Base-by-base conservation (phyloP, 2,329 filamentous ascomycete species). In the Aureobasidium leucospermi region DNA sequence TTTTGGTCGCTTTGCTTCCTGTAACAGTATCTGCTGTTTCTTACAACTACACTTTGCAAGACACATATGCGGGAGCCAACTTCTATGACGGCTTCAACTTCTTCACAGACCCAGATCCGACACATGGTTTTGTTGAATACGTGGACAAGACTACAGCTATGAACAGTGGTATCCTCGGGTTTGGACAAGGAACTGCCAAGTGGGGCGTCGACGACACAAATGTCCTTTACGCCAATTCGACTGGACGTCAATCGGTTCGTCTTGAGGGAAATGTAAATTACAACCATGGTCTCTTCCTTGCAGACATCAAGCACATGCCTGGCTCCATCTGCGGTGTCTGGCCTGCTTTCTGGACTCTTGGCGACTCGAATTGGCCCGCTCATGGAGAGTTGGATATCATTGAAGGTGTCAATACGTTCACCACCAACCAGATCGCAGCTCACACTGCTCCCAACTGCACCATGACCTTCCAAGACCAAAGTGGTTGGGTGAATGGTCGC, bases 111-210 rank as follows among this genome's bases (percentile, higher is more conserved):
- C 19, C 65, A 3, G 90, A 94, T 67, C 89, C 89, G 0, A 94
- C 89, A 2, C 67, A 85, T 63, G 90, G 89, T 34, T 90, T 85
- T 66, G 89, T 94, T 65, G 74, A 82, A 62, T 94, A 91, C 67
- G 79, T 85, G 58, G 76, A 82, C 64, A 77, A 79, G 53, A 60
- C 70, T n/a, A 81, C 79, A 1, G 88, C 89, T 59, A 34, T 55
- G 16, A 57, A 46, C 28, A 60, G 59, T 19, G 60, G 62, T 8
- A 61, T 70, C 41, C 67, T 71, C 13, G 59, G 59, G 4, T 56
- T 36, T 29, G 43, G 53, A 13, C 4, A 36, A 34, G 58, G 58
- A 10, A 49, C 57, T 29, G 58, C 59, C 8, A 61, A 59, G 16
- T 63, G 61, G 61, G 61, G 61, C 28, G 61, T 63, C 15, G 61